Conservation (phyloP, 129 eudicot species). For the Lactuca sativa region DNA sequence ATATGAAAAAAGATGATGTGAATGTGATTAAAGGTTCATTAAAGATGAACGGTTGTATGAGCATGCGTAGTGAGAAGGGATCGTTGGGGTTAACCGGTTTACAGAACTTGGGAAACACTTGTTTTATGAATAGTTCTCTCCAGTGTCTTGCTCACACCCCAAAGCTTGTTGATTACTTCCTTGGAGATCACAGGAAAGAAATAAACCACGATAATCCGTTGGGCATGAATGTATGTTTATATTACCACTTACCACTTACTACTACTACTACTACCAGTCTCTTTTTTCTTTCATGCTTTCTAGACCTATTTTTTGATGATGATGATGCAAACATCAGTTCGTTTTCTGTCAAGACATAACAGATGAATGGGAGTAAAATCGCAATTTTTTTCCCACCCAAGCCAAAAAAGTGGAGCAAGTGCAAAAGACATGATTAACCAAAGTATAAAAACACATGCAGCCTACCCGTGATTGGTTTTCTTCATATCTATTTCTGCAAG, state of each 20-base stretch:
- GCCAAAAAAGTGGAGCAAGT: no score
- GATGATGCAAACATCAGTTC: no score
- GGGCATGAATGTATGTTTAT: constrained; percentile 88
- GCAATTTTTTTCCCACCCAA: no score
- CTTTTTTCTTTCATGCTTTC: background rate
- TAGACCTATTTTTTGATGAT: background rate
- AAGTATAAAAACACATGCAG: no score
- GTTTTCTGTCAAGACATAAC: no score
- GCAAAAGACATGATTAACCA: no score
- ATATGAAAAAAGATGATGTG: constrained; percentile 60
- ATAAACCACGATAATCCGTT: constrained; percentile 86
- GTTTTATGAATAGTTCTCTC: constrained; percentile 98
- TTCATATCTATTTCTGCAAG: background rate
- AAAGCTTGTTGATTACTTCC: constrained; percentile 97
- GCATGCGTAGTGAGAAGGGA: constrained; percentile 59
- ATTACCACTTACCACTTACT: background rate
- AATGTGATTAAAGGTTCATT: constrained; percentile 39
- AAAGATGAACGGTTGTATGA: constrained; percentile 49
- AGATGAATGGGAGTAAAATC: no score
- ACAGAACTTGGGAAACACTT: constrained; percentile 94
- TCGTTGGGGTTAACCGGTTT: constrained; percentile 93
- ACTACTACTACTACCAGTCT: no score
- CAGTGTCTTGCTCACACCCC: constrained; percentile 99
- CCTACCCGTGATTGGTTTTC: background rate
- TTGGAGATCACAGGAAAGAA: constrained; percentile 91